Base-by-base conservation (phyloP, 345 rosid genomes). In the Brassica nigra region DNA sequence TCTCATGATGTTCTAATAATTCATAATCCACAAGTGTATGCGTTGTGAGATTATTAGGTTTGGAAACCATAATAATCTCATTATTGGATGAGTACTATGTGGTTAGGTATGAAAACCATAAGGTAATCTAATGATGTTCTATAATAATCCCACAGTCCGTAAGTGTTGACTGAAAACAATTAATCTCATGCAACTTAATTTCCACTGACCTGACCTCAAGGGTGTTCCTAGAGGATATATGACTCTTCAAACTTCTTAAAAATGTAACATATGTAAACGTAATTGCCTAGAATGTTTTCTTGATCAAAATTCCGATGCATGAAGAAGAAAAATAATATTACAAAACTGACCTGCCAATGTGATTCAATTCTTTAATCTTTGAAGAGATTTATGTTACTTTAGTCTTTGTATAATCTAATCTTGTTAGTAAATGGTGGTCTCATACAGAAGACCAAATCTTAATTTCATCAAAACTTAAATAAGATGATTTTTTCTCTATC, bases 361-460 rank as follows among this genome's bases (percentile, higher is more conserved):
- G 87, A 88, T 87, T 86, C 86, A 88, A 75, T 84, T 87, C 78
- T 88, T 82, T 72, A 88, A 87, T 74, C 91, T 89, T 71, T 83
- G 84, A 65, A 89, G 91, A 87, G 90, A 86, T 78, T 47, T 89
- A 80, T 14, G 71, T 76, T 18, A 82, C 89, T 90, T 75, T 0
- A 87, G 83, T 81, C 88, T 86, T 34, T 91, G 89, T 78, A 87
- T 74, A 12, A 94, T 81, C 34, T 87, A 89, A 83, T 90, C 93
- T 90, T 88, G 87, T 71, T 33, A 4, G 36, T 39, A 80, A 9
- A 28, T 52, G 62, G n/a, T 28, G 78, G 55, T 16, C 16, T 49
- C 55, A 49, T 49, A 4, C 55, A 49, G 55, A 49, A 54, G 23
- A 54, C 8, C 54, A 44, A 18, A 66, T 54, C 59, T 3, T 47